These are phyloP conservation scores for Russula sp. DNA, from an alignment of 768 basidiomycete genomes.

Conservation along the genomic window DNA sequence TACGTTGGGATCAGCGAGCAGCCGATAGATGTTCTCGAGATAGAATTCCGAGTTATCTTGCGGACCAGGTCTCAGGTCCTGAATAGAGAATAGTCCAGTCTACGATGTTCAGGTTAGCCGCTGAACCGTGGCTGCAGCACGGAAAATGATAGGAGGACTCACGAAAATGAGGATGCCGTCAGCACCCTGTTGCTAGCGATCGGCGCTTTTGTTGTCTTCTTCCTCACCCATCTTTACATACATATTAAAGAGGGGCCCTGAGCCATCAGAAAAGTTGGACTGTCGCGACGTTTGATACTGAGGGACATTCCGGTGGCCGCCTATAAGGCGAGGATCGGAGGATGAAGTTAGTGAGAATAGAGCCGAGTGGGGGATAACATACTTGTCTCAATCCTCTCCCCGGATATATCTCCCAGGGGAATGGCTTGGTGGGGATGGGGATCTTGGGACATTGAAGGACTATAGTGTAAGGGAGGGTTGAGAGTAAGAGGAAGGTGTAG, in stretches of 20 bases:
- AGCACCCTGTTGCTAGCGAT: slow-evolving; percentile 15
- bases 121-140: too few relatives aligned
- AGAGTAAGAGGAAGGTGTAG: too few relatives aligned
- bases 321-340: background rate
- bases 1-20: background rate
- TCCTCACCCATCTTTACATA: slow-evolving; percentile 9
- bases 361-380: background rate
- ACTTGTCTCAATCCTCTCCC: background rate
- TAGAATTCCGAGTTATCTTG: slow-evolving; percentile 6
- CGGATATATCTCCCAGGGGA: background rate
- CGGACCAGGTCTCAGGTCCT: background rate
- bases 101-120: background rate
- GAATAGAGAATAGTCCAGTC: slow-evolving; percentile 18
- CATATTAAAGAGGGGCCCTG: slow-evolving; percentile 7
- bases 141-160: background rate
- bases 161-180: slow-evolving; percentile 23
- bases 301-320: background rate
- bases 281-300: background rate
- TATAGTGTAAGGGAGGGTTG: background rate
- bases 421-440: background rate
- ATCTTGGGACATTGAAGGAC: background rate
- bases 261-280: background rate
- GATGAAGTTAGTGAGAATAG: background rate
- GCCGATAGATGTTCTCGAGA: background rate
- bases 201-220: slow-evolving; percentile 15